Evolutionary conservation across 495 filamentous ascomycete genomes (phyloP), one percentile per base, ranked within the genome.

Genomic region (Tuber umbilicatum): DNA sequence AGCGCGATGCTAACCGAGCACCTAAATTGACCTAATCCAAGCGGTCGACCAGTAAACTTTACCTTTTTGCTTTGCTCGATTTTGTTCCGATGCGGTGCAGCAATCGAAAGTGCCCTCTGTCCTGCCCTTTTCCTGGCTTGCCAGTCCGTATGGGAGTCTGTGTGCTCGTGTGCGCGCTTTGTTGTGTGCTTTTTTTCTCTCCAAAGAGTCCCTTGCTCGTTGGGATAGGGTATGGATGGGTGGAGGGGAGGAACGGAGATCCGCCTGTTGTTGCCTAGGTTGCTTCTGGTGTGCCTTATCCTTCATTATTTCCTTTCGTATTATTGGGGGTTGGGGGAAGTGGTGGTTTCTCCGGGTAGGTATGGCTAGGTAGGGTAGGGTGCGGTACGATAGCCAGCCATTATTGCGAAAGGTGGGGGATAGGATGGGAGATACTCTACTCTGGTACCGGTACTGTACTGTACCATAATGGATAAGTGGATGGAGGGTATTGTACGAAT

Each of bases 101-200:
- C 27, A 64, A 64, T 64, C n/a, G 55, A 64, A 31, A n/a, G 27
- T 64, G 55, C 12, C 10, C 31, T 31, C 55, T 64, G 14, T 64
- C 55, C 27, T 64, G 2, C 27, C 27, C 12, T 17, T 31, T 64
- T 64, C 2, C 55, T 64, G 55, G 27, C 55, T 17, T 31, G 50
- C 17, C 50, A 2, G 50, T 55, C n/a, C n/a, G n/a, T 17, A 2
- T 2, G 55, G 55, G 1, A 64, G n/a, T 31, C 55, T 5, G 55
- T 31, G n/a, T 64, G n/a, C 55, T 64, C n/a, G 10, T 64, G 55
- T 64, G 55, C 55, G 55, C 55, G 55, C n/a, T 64, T 64, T 31
- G 55, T 64, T 31, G 55, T 64, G 55, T 31, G 55, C 16, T 10
- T 27, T 31, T 31, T 31, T 64, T 64, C 31, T 64, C 2, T 27